Conservation (phyloP, 176 grass and related monocot genomes). For the Dendrocalamus sinicus region DNA sequence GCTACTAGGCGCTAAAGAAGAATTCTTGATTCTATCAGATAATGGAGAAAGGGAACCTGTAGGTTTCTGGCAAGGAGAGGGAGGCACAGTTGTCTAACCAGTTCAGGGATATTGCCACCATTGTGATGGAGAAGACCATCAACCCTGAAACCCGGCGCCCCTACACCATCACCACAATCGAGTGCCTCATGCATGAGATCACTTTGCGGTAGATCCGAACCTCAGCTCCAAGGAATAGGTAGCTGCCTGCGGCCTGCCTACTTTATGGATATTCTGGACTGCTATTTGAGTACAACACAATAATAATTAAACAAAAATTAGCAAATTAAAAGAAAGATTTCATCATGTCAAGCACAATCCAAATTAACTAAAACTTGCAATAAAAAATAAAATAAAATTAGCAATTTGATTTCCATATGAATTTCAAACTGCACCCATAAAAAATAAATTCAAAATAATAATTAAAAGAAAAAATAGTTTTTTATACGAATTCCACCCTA, state of each 20-base stretch:
- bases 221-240: slow-evolving; percentile 37
- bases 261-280: neutral
- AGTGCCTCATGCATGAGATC: slow-evolving; percentile 93
- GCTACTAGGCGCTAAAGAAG: no score
- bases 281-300: neutral
- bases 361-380: no score
- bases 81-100: slow-evolving; percentile 81
- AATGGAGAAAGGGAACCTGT: slow-evolving; percentile 92
- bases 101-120: slow-evolving; percentile 93
- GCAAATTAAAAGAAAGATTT: no score
- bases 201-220: slow-evolving; percentile 56
- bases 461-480: no score
- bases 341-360: no score
- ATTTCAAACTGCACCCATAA: no score
- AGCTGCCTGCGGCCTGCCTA: neutral
- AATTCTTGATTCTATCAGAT: slow-evolving; percentile 44
- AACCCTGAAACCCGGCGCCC: slow-evolving; percentile 75
- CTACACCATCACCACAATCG: slow-evolving; percentile 94
- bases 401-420: no score
- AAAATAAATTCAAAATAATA: no score
- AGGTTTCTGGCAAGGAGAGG: slow-evolving; percentile 95
- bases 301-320: no score
- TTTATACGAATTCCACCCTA: no score
- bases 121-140: slow-evolving; percentile 95
- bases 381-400: no score